Evolutionary conservation across 306 rosid species (phyloP).

Genomic region (Luffa aegyptiaca): DNA sequence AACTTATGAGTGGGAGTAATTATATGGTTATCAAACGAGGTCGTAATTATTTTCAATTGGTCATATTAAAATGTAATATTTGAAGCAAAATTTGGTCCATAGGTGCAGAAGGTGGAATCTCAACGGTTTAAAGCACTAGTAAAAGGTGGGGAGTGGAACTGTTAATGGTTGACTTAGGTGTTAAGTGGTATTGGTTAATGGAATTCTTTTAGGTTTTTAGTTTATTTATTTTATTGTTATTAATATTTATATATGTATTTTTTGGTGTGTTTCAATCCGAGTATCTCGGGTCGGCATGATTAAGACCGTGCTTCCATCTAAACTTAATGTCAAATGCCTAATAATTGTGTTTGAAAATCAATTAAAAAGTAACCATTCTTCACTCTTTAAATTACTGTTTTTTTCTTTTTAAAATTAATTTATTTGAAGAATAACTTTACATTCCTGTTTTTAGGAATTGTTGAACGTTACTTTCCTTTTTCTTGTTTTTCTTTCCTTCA

Average conservation of each 20-base stretch:
- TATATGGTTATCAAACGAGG: too few relatives aligned
- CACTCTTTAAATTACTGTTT: not conserved
- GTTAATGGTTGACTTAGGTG: not conserved
- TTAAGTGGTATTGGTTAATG: not conserved
- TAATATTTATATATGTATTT: not conserved
- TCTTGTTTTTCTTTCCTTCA: not conserved
- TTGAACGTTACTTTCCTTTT: not conserved
- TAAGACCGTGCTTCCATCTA: conserved; percentile 8
- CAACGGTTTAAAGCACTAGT: not conserved
- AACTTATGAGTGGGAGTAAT: too few relatives aligned
- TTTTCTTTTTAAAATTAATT: too few relatives aligned
- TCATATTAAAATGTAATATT: not conserved
- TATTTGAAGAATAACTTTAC: not conserved
- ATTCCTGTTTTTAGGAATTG: not conserved
- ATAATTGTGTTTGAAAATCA: conserved; percentile 7
- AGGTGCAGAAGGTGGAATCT: not conserved
- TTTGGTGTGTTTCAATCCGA: not conserved
- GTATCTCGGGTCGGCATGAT: conserved; percentile 10
- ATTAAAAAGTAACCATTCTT: not conserved
- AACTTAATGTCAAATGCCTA: conserved; percentile 6
- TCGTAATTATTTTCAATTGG: too few relatives aligned
- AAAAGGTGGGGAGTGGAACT: not conserved
- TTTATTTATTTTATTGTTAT: not conserved
- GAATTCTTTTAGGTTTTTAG: not conserved
- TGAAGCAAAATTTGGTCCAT: too few relatives aligned